Base-by-base conservation (phyloP, 2,329 filamentous ascomycete species). In the Trichoderma oligosporum region DNA sequence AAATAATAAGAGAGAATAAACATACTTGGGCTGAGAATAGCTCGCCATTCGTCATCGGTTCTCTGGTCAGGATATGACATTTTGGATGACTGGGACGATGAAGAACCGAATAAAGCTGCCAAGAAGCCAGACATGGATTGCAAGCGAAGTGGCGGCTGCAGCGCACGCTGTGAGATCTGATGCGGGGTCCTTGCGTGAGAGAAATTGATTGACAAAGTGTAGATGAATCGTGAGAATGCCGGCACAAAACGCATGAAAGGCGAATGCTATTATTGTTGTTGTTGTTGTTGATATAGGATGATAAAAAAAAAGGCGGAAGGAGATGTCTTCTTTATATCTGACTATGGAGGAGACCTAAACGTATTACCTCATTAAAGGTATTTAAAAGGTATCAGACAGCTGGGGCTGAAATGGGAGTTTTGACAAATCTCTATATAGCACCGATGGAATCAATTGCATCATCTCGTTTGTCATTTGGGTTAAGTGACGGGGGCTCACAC, bases 21-120 rank as follows among this genome's bases (percentile, higher is more conserved):
- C 53, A 11, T 71, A 78, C 76, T 73, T 66, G 76, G 76, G 64
- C 79, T 91, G 54, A 99, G 77, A 58, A 96, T 83, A 7, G 93
- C 89, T 63, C 85, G 87, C 94, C 94, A 99, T 76, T 97, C 91
- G 57, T 89, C 83, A 20, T 91, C 82, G 36, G 78, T 82, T 73
- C 91, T 89, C 71, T 94, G 76, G 52, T 94, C 83, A n/a, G 94
- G 90, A 66, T 87, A 92, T 41, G 84, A 81, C 79, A 88, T 89
- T 54, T 81, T 81, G 61, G 74, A 77, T 27, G 52, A 46, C 18
- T 55, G 45, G 51, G 78, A 77, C 56, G 77, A 73, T 35, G 78
- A 76, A 22, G 85, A 82, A 58, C 81, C 80, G 67, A 96, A 96
- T 2, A 96, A 76, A 56, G 86, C 84, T 64, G 88, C 80, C 35